A percentile compares a stretch with the other conserved stretches of the same genome.
These are phyloP conservation scores for Aspergillus fischeri DNA, from an alignment of 2,329 filamentous ascomycete genomes.

Conservation along the genomic window DNA sequence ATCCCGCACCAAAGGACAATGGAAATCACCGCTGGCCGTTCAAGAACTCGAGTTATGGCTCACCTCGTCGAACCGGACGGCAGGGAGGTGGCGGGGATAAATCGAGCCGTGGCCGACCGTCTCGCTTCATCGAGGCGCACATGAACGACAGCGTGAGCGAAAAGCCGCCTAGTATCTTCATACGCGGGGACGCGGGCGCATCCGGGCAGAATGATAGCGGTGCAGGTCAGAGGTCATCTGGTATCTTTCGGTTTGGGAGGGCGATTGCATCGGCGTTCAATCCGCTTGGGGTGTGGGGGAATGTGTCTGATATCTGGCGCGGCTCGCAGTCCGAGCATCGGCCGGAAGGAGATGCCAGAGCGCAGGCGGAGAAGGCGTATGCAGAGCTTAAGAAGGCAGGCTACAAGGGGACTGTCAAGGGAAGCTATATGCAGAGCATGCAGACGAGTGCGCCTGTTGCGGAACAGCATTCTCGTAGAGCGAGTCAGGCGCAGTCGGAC, in stretches of 20 bases:
- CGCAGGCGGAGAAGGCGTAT: constrained; percentile 49
- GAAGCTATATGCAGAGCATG: constrained; percentile 24
- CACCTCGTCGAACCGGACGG: constrained; percentile 9
- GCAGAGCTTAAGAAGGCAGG: constrained; percentile 52
- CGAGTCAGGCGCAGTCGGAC: constrained; percentile 30
- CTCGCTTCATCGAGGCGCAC: constrained; percentile 69
- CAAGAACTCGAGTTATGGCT: constrained; percentile 5
- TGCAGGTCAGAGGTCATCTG: constrained; percentile 37
- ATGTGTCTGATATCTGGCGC: constrained; percentile 42
- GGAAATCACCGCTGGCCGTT: constrained; percentile 13
- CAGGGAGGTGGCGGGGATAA: background rate
- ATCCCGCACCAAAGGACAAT: background rate
- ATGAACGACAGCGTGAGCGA: constrained; percentile 78
- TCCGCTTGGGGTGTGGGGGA: constrained; percentile 48
- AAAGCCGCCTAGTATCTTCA: constrained; percentile 65
- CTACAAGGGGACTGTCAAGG: constrained; percentile 41
- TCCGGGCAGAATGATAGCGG: constrained; percentile 15
- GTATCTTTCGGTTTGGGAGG: constrained; percentile 54
- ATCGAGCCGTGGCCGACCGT: constrained; percentile 51
- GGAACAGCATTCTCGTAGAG: constrained; percentile 31
- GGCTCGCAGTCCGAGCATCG: constrained; percentile 36
- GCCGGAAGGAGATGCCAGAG: constrained; percentile 42
- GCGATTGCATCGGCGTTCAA: constrained; percentile 53
- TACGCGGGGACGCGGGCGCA: constrained; percentile 40
- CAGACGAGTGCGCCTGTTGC: constrained; percentile 18